phyloP scores from a whole-genome alignment of 306 rosid species.

The Begonia loranthoides region DNA sequence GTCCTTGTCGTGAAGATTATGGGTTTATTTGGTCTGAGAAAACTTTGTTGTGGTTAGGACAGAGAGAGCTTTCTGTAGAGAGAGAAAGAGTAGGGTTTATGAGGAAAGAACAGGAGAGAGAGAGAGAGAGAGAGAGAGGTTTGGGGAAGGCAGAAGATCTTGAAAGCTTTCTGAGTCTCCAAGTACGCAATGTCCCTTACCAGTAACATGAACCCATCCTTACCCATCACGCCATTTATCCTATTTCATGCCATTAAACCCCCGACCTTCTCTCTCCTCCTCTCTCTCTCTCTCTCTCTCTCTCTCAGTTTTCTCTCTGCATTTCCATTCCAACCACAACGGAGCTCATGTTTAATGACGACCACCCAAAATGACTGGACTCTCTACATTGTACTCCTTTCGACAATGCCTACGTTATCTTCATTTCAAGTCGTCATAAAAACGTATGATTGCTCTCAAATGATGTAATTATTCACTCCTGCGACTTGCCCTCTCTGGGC shows the following conservation, averaged over 20 bases:
- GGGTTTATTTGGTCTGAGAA: conserved; percentile 26
- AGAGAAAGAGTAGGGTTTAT: not conserved
- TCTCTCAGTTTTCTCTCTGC: not conserved
- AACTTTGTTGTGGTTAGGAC: conserved; percentile 16
- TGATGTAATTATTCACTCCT: too few relatives aligned
- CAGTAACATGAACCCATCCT: conserved; percentile 25
- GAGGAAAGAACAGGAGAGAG: not conserved
- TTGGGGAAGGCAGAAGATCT: conserved; percentile 36
- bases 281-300: too few relatives aligned
- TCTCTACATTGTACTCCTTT: too few relatives aligned
- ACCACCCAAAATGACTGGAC: too few relatives aligned
- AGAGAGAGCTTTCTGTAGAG: not conserved
- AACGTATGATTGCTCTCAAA: too few relatives aligned
- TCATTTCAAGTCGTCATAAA: too few relatives aligned
- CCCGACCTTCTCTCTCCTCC: too few relatives aligned
- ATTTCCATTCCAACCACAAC: not conserved
- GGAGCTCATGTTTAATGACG: too few relatives aligned
- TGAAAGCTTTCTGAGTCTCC: conserved; percentile 26
- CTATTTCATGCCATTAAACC: conserved; percentile 7
- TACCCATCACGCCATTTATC: conserved; percentile 13
- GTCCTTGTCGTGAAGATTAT: conserved; percentile 30
- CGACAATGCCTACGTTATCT: too few relatives aligned
- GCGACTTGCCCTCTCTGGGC: too few relatives aligned
- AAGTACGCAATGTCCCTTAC: conserved; percentile 40
- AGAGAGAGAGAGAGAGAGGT: conserved; percentile 2